phyloP scores from a whole-genome alignment of 2,329 filamentous ascomycete genomes.

The Alternaria conjuncta region DNA sequence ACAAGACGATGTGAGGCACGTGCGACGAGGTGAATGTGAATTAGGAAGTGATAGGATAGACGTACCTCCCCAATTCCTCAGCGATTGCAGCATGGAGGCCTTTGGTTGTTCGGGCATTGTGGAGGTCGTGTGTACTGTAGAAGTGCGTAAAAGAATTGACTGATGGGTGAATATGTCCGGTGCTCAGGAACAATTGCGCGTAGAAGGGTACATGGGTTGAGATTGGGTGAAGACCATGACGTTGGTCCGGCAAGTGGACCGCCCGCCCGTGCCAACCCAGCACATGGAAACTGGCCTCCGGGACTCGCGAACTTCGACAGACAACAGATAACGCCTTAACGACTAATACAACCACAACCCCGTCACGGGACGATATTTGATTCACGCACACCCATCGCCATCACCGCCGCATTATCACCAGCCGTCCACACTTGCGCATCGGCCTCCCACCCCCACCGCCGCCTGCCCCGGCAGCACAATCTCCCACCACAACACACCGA shows the following conservation, averaged over 20 bases:
- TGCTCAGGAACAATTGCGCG: not conserved
- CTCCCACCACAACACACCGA: not conserved
- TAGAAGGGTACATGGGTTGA: constrained; percentile 10
- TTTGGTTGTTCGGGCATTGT: constrained; percentile 50
- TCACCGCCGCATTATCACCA: not conserved
- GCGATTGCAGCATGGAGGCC: constrained; percentile 52
- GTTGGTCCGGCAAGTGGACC: constrained; percentile 24
- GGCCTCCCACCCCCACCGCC: constrained; percentile 9
- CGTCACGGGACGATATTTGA: not conserved
- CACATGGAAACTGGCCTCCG: constrained; percentile 37
- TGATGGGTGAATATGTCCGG: not conserved
- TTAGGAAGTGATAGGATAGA: constrained; percentile 16
- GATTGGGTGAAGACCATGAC: constrained; percentile 31
- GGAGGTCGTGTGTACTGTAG: not conserved
- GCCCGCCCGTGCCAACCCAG: constrained; percentile 28
- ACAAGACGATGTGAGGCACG: constrained; percentile 4
- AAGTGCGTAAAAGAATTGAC: not conserved
- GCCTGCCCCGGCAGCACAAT: constrained; percentile 14
- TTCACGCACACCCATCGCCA: not conserved
- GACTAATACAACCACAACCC: not conserved
- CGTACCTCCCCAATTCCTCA: constrained; percentile 61
- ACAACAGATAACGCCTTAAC: constrained; percentile 25
- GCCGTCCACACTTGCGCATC: constrained; percentile 11
- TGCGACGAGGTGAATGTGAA: not conserved
- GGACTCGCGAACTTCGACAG: constrained; percentile 21